Evolutionary conservation across 2,329 filamentous ascomycete genomes (phyloP), one percentile per base, ranked within the genome.

Genomic region (Chaetomium globosum): DNA sequence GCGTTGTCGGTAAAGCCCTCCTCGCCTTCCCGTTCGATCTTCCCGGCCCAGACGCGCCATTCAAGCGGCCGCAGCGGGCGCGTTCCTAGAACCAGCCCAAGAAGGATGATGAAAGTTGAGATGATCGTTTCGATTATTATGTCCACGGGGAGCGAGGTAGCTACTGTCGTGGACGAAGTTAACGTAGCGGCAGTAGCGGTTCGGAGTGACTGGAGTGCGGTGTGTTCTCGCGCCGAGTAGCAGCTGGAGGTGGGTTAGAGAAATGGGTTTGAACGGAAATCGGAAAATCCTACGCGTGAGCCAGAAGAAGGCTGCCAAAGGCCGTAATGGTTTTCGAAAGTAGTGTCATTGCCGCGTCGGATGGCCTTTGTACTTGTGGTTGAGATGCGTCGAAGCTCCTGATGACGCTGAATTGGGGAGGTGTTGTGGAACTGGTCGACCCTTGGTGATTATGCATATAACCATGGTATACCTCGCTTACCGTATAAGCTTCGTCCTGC

Each of bases 171-270:
- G 33, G 81, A 77, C 4, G 82, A 76, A 30, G 79, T 73, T 4
- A 80, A 73, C 51, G 81, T 75, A 33, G 80, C 75, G 61, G 82
- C 77, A 39, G 82, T 81, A 59, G 82, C 80, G 60, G 77, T 75
- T 61, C 79, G 78, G 71, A 83, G 82, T 63, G 88, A 85, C 71
- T 88, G 86, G 58, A 96, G 85, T 26, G 88, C 83, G 7, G 92
- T 90, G 80, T 97, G 91, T 80, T 99, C 95, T 78, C 97, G 91
- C 55, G 93, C 93, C 59, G 95, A 99, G 80, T 98, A 99, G 80
- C 93, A 96, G 69, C 95, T 99, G 75, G 46, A 65, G 28, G 55
- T 16, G 55, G 39, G 64, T 69, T 58, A 69, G 66, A 48, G 54
- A 52, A 62, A 62, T 70, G 43, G 70, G 39, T 64, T 58, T 63